Evolutionary conservation across 106 monocot genomes (phyloP).

Genomic region (Amphibolis antarctica): DNA sequence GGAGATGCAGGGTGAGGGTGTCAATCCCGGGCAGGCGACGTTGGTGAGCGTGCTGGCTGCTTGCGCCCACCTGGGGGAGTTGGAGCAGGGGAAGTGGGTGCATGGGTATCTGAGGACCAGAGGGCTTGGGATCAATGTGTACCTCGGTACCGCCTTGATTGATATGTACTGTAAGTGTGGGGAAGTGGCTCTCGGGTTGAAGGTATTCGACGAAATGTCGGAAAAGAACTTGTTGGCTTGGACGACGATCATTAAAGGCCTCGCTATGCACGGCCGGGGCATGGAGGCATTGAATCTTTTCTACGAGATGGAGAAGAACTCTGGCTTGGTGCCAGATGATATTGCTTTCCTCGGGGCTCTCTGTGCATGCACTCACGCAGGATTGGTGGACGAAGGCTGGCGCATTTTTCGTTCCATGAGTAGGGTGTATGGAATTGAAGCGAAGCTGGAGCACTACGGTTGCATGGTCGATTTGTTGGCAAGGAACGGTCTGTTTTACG

Average conservation of each 20-base stretch:
- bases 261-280: constrained; percentile 44
- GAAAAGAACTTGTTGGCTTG: constrained; percentile 39
- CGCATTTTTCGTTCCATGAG: constrained; percentile 32
- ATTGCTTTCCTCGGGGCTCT: constrained; percentile 43
- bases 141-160: constrained; percentile 37
- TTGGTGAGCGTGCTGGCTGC: constrained; percentile 41
- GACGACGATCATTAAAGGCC: constrained; percentile 39
- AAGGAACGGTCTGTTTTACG: constrained; percentile 33
- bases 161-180: constrained; percentile 72
- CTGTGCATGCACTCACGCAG: constrained; percentile 51
- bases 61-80: constrained; percentile 36
- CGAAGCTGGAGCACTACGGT: constrained; percentile 60
- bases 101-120: constrained; percentile 29
- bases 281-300: constrained; percentile 37
- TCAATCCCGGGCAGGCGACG: constrained; percentile 19
- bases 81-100: constrained; percentile 50
- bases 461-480: constrained; percentile 56
- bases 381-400: constrained; percentile 33
- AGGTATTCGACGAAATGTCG: constrained; percentile 36
- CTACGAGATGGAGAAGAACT: constrained; percentile 34
- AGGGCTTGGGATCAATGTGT: constrained; percentile 17
- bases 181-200: constrained; percentile 27
- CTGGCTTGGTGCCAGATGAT: constrained; percentile 36
- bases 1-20: constrained; percentile 30
- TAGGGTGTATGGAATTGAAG: constrained; percentile 20